Evolutionary conservation across 139 green algal species (phyloP), one percentile per base, ranked within the genome.

Genomic region (Chara braunii): DNA sequence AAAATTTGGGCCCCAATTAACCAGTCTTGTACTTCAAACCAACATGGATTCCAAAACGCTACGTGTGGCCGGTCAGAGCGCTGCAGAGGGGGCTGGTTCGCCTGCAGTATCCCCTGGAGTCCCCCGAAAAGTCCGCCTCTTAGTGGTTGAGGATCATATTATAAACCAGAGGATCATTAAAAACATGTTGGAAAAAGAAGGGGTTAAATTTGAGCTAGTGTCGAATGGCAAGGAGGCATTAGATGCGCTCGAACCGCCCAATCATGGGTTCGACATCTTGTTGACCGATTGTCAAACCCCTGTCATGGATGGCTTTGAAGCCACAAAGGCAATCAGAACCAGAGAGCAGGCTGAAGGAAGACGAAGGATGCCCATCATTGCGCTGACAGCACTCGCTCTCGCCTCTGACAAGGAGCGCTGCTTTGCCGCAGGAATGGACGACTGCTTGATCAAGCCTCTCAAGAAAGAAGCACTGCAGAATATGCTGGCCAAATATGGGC

Each of bases 361-460:
- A 4, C 26, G 32, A 5, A 40, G 43, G 4, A n/a, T 67, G 42
- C 24, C 88, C 9, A 93, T 95, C 52, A 68, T 95, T 34, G 88
- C 89, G n/a, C 89, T 95, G 84, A 95, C 88, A 2, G 88, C 88
- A 37, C 90, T 95, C 51, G 87, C 83, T 3, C 40, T 68, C 26
- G 28, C 18, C 6, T 71, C 60, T n/a, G 85, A 91, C 73, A 66
- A 86, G 5, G 81, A 87, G 1, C 76, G 87, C 66, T 95, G 87
- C 72, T 65, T 81, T 5, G 60, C 44, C 1, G 78, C 80, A 26
- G 88, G 88, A 57, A 95, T 95, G 88, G 80, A 95, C 56, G 88
- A 80, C 33, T 95, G 90, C 64, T 71, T 95, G 59, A 80, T 53
- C 60, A 95, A 63, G 37, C 53, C 53, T 31, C 7, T 63, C 32